Evolutionary conservation across 1,284 basidiomycete species (phyloP).

Genomic region (Puccinia triticina): DNA sequence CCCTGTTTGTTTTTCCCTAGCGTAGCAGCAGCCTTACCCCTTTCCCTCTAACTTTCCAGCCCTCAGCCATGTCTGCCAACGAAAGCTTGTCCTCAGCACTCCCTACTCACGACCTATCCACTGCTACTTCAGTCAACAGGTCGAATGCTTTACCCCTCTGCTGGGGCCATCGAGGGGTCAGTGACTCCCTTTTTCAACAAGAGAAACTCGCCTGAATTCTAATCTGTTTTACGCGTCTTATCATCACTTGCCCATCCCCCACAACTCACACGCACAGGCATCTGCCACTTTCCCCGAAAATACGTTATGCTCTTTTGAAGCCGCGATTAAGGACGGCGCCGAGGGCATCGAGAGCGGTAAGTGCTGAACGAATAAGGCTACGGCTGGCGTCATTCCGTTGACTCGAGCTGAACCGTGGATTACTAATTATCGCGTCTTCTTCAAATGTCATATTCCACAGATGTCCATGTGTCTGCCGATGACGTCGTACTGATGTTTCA

Average conservation of each 20-base stretch:
- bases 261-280: conserved; percentile 65
- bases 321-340: conserved; percentile 86
- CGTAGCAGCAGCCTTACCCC: too few relatives aligned
- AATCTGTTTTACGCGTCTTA: not conserved
- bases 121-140: not conserved
- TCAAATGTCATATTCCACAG: conserved; percentile 63
- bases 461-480: conserved; percentile 93
- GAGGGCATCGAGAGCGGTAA: conserved; percentile 86
- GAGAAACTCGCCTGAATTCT: not conserved
- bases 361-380: conserved; percentile 52
- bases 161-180: conserved; percentile 21
- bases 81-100: too few relatives aligned
- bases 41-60: too few relatives aligned
- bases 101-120: not conserved
- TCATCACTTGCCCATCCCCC: not conserved
- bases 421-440: not conserved
- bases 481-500: conserved; percentile 92
- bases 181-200: not conserved
- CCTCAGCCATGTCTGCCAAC: too few relatives aligned
- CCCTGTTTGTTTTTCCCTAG: too few relatives aligned
- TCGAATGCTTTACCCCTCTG: not conserved
- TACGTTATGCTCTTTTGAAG: conserved; percentile 86
- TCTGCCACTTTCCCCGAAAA: conserved; percentile 83
- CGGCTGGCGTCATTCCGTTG: not conserved
- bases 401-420: not conserved